phyloP scores from a whole-genome alignment of 139 green algal genomes.

The Picochlorum sp. region DNA sequence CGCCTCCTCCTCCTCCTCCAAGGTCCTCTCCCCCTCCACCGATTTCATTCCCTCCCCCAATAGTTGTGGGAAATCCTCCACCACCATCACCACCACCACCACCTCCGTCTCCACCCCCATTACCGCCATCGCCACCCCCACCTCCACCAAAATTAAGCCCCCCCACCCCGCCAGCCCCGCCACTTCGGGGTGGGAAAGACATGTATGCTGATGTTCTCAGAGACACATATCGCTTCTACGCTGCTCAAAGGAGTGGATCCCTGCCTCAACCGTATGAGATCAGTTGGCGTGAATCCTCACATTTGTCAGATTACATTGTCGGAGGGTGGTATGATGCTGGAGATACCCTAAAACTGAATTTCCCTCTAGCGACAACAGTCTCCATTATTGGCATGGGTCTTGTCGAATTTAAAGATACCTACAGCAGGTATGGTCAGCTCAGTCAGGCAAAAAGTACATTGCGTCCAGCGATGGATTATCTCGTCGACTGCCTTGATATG shows the following conservation, averaged over 20 bases:
- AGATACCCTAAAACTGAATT: slow-evolving; percentile 14
- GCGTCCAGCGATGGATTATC: not conserved
- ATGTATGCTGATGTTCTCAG: slow-evolving; percentile 7
- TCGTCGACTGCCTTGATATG: not conserved
- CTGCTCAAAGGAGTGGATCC: slow-evolving; percentile 12
- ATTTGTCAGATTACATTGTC: slow-evolving; percentile 5
- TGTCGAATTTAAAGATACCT: slow-evolving; percentile 6
- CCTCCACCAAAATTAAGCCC: not conserved
- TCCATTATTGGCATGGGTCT: slow-evolving; percentile 1
- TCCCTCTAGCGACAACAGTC: slow-evolving; percentile 5
- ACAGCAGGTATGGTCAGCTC: not conserved
- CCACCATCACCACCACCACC: not conserved
- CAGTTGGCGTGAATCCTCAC: not conserved
- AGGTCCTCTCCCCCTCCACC: not conserved
- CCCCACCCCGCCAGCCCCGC: not conserved
- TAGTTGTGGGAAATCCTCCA: not conserved
- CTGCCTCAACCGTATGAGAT: slow-evolving; percentile 4
- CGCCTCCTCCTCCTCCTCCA: not conserved
- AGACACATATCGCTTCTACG: slow-evolving; percentile 10
- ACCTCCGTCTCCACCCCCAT: not conserved
- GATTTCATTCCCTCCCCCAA: not conserved
- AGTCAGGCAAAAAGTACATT: not conserved
- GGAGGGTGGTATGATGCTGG: slow-evolving; percentile 17
- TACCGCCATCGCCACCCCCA: not conserved
- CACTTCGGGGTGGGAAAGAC: not conserved